These are phyloP conservation scores for Farysia itapuensis DNA, from an alignment of 1,284 basidiomycete species.

Conservation along the genomic window DNA sequence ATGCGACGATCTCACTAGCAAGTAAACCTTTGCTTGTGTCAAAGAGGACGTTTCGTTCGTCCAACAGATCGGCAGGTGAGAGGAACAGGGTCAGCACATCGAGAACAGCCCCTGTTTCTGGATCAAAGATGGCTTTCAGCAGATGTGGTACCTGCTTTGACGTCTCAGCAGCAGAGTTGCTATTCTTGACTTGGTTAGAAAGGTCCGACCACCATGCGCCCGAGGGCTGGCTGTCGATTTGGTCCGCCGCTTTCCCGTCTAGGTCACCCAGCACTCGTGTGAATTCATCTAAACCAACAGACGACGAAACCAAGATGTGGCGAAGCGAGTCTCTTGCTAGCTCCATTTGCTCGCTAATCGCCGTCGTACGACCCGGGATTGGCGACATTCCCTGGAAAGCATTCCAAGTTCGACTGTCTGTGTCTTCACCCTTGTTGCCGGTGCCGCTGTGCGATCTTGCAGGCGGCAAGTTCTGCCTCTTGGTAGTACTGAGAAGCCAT, in stretches of 20 bases:
- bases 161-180: not conserved
- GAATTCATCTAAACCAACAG: conserved; percentile 20
- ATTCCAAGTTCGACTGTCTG: not conserved
- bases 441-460: conserved; percentile 2
- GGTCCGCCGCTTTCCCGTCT: conserved; percentile 3
- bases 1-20: no score
- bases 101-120: conserved; percentile 16
- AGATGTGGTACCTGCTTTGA: conserved; percentile 3
- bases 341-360: conserved; percentile 33
- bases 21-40: no score
- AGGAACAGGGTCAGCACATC: conserved; percentile 30
- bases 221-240: not conserved
- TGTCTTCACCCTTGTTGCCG: not conserved
- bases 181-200: not conserved
- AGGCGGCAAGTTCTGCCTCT: conserved; percentile 21
- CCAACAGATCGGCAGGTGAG: conserved; percentile 15
- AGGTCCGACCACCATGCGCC: not conserved
- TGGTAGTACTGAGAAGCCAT: conserved; percentile 19
- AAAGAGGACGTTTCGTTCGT: conserved; percentile 25
- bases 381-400: not conserved
- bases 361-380: conserved; percentile 13
- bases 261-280: conserved; percentile 11
- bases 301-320: conserved; percentile 4
- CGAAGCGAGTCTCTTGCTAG: conserved; percentile 22
- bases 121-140: conserved; percentile 14